Base-by-base conservation (phyloP, 306 rosid species). In the Quercus robur region DNA sequence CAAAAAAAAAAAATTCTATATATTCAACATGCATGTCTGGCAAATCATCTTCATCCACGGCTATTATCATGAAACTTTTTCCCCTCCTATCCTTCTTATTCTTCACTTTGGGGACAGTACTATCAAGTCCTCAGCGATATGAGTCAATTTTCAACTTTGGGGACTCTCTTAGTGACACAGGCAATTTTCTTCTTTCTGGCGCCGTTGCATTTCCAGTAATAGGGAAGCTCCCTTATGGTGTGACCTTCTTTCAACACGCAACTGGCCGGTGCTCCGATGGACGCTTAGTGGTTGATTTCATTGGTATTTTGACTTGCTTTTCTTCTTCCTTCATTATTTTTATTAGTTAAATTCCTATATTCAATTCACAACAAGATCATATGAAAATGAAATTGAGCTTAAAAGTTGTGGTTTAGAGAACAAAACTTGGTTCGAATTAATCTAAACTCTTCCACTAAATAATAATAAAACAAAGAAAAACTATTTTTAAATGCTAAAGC, bases 81-180 rank as follows among this genome's bases (percentile, higher is more conserved):
- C 46, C 15, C 54, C 56, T 78, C 66, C 35, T 87, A 20, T 55
- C 70, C 64, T 33, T 82, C 51, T 44, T 21, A 21, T n/a, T 19
- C 61, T 31, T 26, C 76, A 11, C 46, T 55, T 77, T 44, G 26
- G 78, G 78, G 10, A 28, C 68, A 55, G 88, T 58, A 35, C 73
- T 51, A 26, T 70, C 90, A 54, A 19, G 28, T 75, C 62, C 77
- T 83, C 20, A 17, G 58, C 82, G 82, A 61, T 90, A 84, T 62
- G 63, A 86, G 14, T 88, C 93, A 13, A 83, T 92, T 80, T 88
- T 90, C 75, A 90, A 88, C 82, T 92, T 92, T 13, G 93, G 97
- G n/a, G 97, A 92, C 84, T 92, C 94, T 19, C 77, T 92, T 6
- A 90, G 97, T 78, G 97, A 91, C 89, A 91, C 94, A 0, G 97